Conservation (phyloP, 2,329 filamentous ascomycete genomes). For the Acrodontium crateriforme region DNA sequence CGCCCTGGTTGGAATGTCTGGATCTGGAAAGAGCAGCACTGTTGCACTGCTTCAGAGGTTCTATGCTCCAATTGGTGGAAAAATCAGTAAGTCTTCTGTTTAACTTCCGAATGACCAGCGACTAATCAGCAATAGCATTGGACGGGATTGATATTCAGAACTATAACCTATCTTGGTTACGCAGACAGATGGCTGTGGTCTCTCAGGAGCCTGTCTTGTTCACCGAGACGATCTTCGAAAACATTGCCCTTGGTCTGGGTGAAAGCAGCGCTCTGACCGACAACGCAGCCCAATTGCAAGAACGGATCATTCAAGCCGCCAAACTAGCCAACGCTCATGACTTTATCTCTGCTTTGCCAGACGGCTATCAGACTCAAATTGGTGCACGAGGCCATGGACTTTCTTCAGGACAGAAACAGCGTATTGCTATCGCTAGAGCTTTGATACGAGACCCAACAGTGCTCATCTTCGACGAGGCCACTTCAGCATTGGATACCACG, state of each 20-base stretch:
- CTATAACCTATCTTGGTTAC: constrained; percentile 12
- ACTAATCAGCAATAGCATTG: no score
- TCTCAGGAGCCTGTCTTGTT: constrained; percentile 20
- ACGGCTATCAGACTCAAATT: constrained; percentile 57
- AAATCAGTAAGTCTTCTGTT: no score
- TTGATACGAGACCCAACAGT: constrained; percentile 57
- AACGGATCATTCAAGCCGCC: no score
- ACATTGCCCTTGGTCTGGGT: constrained; percentile 23
- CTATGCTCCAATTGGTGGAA: constrained; percentile 25
- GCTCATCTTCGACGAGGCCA: constrained; percentile 77
- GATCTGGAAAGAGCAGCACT: constrained; percentile 21
- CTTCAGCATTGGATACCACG: constrained; percentile 72
- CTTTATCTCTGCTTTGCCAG: constrained; percentile 58
- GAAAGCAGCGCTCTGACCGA: no score
- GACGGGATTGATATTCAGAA: constrained; percentile 12
- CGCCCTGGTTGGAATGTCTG: constrained; percentile 26
- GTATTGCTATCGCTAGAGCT: constrained; percentile 68
- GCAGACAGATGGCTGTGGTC: constrained; percentile 13
- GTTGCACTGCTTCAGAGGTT: constrained; percentile 15
- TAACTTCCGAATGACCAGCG: no score
- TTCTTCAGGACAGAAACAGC: constrained; percentile 71
- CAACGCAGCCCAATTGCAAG: no score
- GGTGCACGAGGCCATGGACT: constrained; percentile 63
- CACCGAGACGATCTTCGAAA: constrained; percentile 15
- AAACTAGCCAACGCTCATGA: no score